A percentile compares a stretch with the other conserved stretches of the same genome.
These are phyloP conservation scores for Radiomyces spectabilis DNA, from an alignment of 192 early-diverging fungal species.

Conservation along the genomic window DNA sequence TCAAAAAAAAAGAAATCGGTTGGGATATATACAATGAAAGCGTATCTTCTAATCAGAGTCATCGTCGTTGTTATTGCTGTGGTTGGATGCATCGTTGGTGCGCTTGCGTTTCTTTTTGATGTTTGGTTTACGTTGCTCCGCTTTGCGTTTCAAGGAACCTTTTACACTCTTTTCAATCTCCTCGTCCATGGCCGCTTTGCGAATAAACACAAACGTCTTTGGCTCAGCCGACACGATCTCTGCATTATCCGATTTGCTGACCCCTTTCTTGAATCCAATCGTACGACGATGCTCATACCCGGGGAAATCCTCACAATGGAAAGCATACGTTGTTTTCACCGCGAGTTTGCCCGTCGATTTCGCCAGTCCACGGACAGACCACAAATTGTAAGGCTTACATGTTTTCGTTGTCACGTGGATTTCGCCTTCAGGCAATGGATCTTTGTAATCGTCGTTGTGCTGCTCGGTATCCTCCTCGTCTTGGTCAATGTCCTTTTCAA, in stretches of 20 bases:
- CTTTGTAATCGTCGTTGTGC: neutral
- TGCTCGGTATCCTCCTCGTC: neutral
- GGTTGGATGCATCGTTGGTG: neutral
- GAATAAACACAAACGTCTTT: constrained; percentile 67
- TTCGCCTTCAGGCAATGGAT: constrained; percentile 32
- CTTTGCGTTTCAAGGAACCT: constrained; percentile 5
- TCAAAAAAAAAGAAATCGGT: too few species aligned
- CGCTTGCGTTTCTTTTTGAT: constrained; percentile 3
- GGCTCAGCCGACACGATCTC: constrained; percentile 66
- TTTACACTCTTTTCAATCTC: constrained; percentile 26
- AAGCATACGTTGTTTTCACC: constrained; percentile 48
- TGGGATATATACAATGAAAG: too few species aligned
- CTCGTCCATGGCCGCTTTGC: constrained; percentile 34
- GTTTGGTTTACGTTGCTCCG: neutral
- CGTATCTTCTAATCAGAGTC: too few species aligned
- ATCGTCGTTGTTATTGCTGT: constrained; percentile 1
- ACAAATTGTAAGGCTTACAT: constrained; percentile 78
- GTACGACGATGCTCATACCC: constrained; percentile 92
- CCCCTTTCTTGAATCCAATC: constrained; percentile 84
- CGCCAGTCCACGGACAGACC: constrained; percentile 79
- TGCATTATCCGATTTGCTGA: constrained; percentile 65
- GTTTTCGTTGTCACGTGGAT: constrained; percentile 85
- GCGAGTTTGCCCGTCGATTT: constrained; percentile 51
- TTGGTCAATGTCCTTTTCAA: neutral
- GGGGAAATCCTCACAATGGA: constrained; percentile 61